These are phyloP conservation scores for Symbiodinium pilosum DNA, from an alignment of 73 alveolate species.

Conservation along the genomic window DNA sequence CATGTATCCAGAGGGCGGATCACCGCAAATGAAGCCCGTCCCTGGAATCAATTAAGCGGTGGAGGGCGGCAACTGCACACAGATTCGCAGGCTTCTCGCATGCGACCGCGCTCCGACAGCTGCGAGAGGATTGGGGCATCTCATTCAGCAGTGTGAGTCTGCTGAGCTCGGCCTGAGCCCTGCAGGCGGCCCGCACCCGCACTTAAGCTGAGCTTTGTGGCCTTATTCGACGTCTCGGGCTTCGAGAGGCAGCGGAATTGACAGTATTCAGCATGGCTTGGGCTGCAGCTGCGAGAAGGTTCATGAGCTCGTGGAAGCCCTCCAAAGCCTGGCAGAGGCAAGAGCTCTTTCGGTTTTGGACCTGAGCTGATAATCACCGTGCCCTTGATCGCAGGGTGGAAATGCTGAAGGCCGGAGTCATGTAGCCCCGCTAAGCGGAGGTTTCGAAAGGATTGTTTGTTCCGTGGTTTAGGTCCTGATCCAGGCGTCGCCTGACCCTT, in stretches of 20 bases:
- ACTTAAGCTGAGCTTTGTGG: not conserved
- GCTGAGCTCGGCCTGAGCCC: not conserved
- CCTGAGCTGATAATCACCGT: not conserved
- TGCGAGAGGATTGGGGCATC: not conserved
- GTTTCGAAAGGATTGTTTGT: too few species aligned
- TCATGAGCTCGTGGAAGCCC: not conserved
- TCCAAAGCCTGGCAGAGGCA: not conserved
- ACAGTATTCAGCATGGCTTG: too few species aligned
- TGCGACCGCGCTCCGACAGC: not conserved
- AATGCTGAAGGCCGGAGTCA: not conserved
- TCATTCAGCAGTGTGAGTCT: not conserved
- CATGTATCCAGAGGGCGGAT: not conserved
- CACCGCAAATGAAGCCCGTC: not conserved
- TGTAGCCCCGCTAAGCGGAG: too few species aligned
- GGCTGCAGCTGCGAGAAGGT: too few species aligned
- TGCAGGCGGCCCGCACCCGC: not conserved
- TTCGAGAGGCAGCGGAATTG: not conserved
- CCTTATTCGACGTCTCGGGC: not conserved
- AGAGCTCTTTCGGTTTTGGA: not conserved
- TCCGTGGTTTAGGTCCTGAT: too few species aligned
- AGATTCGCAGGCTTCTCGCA: not conserved
- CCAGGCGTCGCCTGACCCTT: not conserved
- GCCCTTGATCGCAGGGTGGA: not conserved
- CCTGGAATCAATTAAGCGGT: not conserved
- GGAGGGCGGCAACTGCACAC: not conserved